Base-by-base conservation (phyloP, 2,329 filamentous ascomycete species). In the Diplodia scrobiculata region DNA sequence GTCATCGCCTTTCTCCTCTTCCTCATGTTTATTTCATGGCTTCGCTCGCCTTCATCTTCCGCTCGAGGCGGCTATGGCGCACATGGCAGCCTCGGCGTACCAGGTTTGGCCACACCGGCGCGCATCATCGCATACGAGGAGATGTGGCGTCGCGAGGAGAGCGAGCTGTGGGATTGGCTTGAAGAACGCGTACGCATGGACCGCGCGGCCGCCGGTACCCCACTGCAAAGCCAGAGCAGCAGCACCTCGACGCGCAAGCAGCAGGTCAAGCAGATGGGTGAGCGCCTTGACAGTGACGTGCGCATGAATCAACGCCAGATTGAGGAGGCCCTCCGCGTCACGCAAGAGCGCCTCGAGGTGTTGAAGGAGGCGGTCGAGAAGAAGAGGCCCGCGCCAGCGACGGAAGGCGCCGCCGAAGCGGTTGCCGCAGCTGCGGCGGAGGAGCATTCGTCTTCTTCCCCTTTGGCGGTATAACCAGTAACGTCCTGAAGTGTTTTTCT, bases 131-230 rank as follows among this genome's bases (percentile, higher is more conserved):
- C 91, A 0, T 98, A 97, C 75, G 93, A 98, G 71, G 91, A 97
- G 78, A 90, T 98, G 73, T 99, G 94, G 93, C 84, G 87, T 41
- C 83, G 87, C 48, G 92, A 97, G 76, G 93, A 97, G 75, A 91
- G 86, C 70, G 91, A 95, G 72, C 80, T 97, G 10, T 97, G 93
- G 93, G 89, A 91, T 67, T 97, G 93, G 93, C 81, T 97, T 4
- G 93, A 97, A 76, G 91, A 96, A 72, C 85, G 93, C 19, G 88
- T 92, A 1, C 90, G 91, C 1, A 80, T 95, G 74, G 89, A 92
- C 66, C 80, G 82, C 3, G 74, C 80, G 55, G 72, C 76, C 36
- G 38, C 38, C n/a, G 51, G 50, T 11, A 60, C 29, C 27, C 55
- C 53, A 25, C 27, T 66, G 38, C 48, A 45, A 19, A 36, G 55